These are phyloP conservation scores for Cyberlindnera sargentensis DNA, from an alignment of 805 yeast genomes.

Conservation along the genomic window DNA sequence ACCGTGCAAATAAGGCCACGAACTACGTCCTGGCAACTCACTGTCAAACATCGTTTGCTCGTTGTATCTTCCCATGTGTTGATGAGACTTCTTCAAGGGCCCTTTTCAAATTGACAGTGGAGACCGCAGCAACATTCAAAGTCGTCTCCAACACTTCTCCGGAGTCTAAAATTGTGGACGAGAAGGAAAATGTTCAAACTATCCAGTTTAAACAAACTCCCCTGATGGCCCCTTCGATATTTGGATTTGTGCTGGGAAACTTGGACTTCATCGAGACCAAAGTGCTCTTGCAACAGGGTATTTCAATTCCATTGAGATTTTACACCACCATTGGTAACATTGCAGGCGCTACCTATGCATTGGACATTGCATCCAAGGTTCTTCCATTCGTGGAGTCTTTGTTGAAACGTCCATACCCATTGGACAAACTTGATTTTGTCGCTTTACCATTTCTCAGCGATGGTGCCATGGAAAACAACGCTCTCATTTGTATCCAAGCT, in stretches of 20 bases:
- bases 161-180: slow-evolving; percentile 22
- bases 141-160: slow-evolving; percentile 46
- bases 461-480: slow-evolving; percentile 80
- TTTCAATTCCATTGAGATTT: slow-evolving; percentile 40
- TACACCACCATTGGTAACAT: slow-evolving; percentile 51
- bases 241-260: slow-evolving; percentile 66
- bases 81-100: slow-evolving; percentile 58
- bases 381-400: slow-evolving; percentile 41
- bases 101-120: slow-evolving; percentile 41
- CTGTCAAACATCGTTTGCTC: slow-evolving; percentile 60
- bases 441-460: slow-evolving; percentile 66
- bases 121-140: slow-evolving; percentile 36
- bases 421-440: slow-evolving; percentile 58
- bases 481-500: slow-evolving; percentile 53
- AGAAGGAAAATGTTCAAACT: slow-evolving; percentile 18
- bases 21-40: slow-evolving; percentile 61
- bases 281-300: slow-evolving; percentile 21
- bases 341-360: slow-evolving; percentile 40
- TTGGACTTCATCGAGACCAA: slow-evolving; percentile 42
- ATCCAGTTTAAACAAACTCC: slow-evolving; percentile 48
- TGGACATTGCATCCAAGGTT: slow-evolving; percentile 38
- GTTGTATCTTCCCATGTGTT: slow-evolving; percentile 58
- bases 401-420: slow-evolving; percentile 44
- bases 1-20: slow-evolving; percentile 40
- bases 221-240: slow-evolving; percentile 53